Conservation (phyloP, 495 filamentous ascomycete species). For the Beverwykella pulmonaria region DNA sequence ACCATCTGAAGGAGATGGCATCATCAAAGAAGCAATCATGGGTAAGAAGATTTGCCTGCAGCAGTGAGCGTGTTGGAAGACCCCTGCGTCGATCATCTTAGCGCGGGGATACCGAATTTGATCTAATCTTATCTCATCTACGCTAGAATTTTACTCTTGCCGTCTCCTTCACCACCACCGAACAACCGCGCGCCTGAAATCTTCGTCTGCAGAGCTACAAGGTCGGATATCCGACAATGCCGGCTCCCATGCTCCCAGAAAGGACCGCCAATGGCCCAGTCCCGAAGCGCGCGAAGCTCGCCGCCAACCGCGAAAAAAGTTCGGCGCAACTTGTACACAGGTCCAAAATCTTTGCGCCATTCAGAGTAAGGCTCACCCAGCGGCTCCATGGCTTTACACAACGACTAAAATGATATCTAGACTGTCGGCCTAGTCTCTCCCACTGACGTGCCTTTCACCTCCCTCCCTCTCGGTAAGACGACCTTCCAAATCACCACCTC, state of each 20-base stretch:
- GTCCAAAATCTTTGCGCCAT: slow-evolving; percentile 87
- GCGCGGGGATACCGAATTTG: slow-evolving; percentile 13
- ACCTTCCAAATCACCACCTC: slow-evolving; percentile 98
- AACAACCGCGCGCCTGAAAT: neutral
- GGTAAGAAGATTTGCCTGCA: too few relatives aligned
- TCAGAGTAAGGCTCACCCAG: slow-evolving; percentile 66
- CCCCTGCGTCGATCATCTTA: slow-evolving; percentile 24
- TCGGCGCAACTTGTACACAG: slow-evolving; percentile 23
- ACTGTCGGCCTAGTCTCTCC: slow-evolving; percentile 92
- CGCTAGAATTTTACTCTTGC: slow-evolving; percentile 18
- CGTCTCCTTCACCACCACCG: neutral
- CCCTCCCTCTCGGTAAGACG: slow-evolving; percentile 83
- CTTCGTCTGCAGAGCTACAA: neutral
- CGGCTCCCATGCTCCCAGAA: slow-evolving; percentile 6
- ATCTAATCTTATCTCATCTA: slow-evolving; percentile 29
- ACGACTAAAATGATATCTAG: slow-evolving; percentile 49
- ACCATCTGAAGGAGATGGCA: too few relatives aligned
- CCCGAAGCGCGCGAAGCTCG: slow-evolving; percentile 63
- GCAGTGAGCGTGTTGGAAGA: too few relatives aligned
- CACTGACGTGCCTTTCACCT: slow-evolving; percentile 83
- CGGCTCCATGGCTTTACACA: neutral
- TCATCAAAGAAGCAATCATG: too few relatives aligned
- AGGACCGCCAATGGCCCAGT: slow-evolving; percentile 27
- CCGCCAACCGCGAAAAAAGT: slow-evolving; percentile 76
- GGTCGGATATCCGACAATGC: slow-evolving; percentile 8